Conservation (phyloP, 2,329 filamentous ascomycete species). For the Exophiala phaeomuriformis region DNA sequence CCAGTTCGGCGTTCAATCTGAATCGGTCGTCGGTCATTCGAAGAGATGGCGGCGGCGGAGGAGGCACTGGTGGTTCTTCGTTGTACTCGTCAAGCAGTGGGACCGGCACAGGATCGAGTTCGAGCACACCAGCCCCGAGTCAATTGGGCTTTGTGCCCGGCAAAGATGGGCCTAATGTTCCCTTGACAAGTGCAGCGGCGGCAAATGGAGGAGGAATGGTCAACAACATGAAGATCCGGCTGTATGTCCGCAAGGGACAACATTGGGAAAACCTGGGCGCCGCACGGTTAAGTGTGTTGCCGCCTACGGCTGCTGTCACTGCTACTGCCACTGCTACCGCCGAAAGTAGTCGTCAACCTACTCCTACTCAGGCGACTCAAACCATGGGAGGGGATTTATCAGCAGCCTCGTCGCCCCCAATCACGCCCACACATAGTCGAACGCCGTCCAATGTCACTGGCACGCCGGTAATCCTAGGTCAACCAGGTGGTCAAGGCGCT, state of each 20-base stretch:
- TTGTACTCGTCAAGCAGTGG: constrained; percentile 42
- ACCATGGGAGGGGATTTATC: not conserved
- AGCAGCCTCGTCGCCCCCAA: constrained; percentile 23
- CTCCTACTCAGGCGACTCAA: constrained; percentile 19
- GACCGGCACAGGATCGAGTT: constrained; percentile 32
- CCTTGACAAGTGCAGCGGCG: constrained; percentile 40
- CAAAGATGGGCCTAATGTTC: constrained; percentile 44
- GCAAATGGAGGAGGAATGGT: constrained; percentile 53
- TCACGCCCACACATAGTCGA: constrained; percentile 14
- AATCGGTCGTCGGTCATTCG: constrained; percentile 62
- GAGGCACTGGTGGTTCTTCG: constrained; percentile 36
- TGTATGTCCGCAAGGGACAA: constrained; percentile 66
- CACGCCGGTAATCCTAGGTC: constrained; percentile 12
- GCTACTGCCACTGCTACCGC: constrained; percentile 7
- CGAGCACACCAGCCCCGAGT: constrained; percentile 40
- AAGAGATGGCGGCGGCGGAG: constrained; percentile 33
- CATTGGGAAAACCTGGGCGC: constrained; percentile 92
- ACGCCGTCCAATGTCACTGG: constrained; percentile 30
- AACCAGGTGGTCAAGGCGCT: constrained; percentile 25
- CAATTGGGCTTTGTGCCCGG: constrained; percentile 42
- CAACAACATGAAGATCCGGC: constrained; percentile 73
- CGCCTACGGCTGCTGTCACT: constrained; percentile 32
- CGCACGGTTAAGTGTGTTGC: constrained; percentile 73
- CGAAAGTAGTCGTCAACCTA: constrained; percentile 7
- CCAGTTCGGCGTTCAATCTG: constrained; percentile 72